Evolutionary conservation across 2,329 filamentous ascomycete species (phyloP), one percentile per base, ranked within the genome.

Genomic region (Neonectria punicea): DNA sequence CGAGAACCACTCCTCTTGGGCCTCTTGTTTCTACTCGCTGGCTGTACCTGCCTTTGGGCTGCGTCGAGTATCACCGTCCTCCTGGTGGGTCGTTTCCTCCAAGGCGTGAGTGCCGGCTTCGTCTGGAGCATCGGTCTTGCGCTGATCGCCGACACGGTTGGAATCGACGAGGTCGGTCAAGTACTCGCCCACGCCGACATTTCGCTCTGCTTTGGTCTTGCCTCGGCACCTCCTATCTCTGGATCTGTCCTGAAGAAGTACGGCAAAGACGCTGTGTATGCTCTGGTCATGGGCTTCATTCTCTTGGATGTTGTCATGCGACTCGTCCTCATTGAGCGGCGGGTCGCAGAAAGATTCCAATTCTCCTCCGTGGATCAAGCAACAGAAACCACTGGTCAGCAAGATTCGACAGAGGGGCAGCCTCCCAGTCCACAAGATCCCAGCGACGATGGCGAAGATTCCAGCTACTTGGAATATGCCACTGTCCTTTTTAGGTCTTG

Each of bases 71-170:
- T 57, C 10, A 6, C 16, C 3, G 28, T 53, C 4, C 56, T 70
- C 28, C 28, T 68, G 2, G 11, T 65, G 4, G 61, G 63, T 1
- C 66, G 61, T 5, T 36, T 63, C 2, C 46, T 68, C 11, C 66
- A 68, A 11, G 66, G 63, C 9, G 44, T 59, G 9, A 66, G 61
- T 11, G 55, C 60, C 6, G 63, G 58, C 2, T 65, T 64, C 30
- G 55, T 61, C 4, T 70, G 63, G 66, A 63, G 57, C 11, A 67
- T 68, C 11, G 61, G 66, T n/a, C 58, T 68, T 9, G 66, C 66
- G 2, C 54, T 70, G 4, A 65, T 68, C 14, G 55, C 55, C 4
- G 66, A 70, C 46, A 66, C 55, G 2, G 51, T 68, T 9, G 58
- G 58, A 20, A 22, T 58, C 3, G 30, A 49, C 1, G 41, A 55